Evolutionary conservation across 106 monocot genomes (phyloP).

Genomic region (Platanthera zijinensis): DNA sequence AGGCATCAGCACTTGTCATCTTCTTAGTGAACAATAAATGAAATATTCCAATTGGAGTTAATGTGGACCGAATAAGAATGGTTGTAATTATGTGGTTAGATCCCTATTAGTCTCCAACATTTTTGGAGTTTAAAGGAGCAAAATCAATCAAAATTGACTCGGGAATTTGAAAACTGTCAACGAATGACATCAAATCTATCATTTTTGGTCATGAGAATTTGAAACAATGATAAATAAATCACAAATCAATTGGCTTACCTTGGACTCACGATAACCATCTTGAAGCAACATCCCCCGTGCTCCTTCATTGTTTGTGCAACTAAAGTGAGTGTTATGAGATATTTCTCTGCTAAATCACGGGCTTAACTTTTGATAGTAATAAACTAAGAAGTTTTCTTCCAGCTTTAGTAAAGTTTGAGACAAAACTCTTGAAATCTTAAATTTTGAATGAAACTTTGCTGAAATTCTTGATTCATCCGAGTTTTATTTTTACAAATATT

Average conservation of each 20-base stretch:
- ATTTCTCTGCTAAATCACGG: too few species aligned
- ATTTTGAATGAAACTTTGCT: too few species aligned
- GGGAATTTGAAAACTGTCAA: too few species aligned
- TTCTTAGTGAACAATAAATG: conserved; percentile 20
- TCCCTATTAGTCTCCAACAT: background rate
- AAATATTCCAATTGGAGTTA: background rate
- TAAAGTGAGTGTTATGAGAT: background rate
- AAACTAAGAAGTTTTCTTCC: too few species aligned
- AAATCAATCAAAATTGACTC: too few species aligned
- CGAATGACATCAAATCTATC: too few species aligned
- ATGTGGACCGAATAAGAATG: background rate
- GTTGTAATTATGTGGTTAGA: background rate
- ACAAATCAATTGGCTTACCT: conserved; percentile 16
- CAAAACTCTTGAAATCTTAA: too few species aligned
- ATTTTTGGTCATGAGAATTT: background rate
- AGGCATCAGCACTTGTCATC: conserved; percentile 41
- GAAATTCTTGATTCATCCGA: too few species aligned
- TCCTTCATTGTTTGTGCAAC: background rate
- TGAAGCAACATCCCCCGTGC: conserved; percentile 21
- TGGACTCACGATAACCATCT: conserved; percentile 50
- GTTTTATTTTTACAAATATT: too few species aligned
- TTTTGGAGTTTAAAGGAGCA: background rate
- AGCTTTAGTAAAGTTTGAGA: too few species aligned
- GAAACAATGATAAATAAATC: background rate
- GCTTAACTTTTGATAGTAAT: too few species aligned